Evolutionary conservation across 176 grass and related monocot genomes (phyloP), one percentile per base, ranked within the genome.

Genomic region (Musa beccarii): DNA sequence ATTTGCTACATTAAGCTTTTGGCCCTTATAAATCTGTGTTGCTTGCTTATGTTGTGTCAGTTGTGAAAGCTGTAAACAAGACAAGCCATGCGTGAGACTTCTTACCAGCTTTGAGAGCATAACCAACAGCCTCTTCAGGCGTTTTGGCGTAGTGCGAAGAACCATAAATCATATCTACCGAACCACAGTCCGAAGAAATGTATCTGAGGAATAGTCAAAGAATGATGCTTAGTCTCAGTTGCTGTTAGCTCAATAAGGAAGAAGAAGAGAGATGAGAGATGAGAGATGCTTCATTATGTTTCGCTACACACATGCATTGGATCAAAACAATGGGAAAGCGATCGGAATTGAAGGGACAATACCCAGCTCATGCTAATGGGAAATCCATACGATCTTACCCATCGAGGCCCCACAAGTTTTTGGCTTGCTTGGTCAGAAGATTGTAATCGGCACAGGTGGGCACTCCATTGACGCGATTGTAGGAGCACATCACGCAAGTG

Each of bases 61-160:
- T 59, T 19, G 4, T 59, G 2, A 13, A 28, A 56, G 54, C 10
- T 72, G 12, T 74, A 12, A 49, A 28, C 12, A 14, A 14, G 51
- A 75, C 8, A 49, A 10, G 9, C 20, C 24, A 16, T 23, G 57
- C 24, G 9, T 23, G 57, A 59, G 13, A 54, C 6, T 51, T 53
- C 63, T 69, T 84, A 97, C 94, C 94, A 24, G 94, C 94, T 85
- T 97, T 90, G 70, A 97, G 94, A 64, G 88, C 90, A 84, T 93
- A 78, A 52, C 88, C 90, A 68, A 97, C 94, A 52, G 94, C 94
- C 57, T 97, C 94, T 72, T 97, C 94, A 11, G 94, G 78, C 16
- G 84, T 81, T 57, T 93, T 86, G 34, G 87, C 83, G 68, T 93
- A 97, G 8, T 82, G 79, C 11, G 89, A 77, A 10, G 50, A 77